Base-by-base conservation (phyloP, 306 rosid species). In the Begonia masoniana region DNA sequence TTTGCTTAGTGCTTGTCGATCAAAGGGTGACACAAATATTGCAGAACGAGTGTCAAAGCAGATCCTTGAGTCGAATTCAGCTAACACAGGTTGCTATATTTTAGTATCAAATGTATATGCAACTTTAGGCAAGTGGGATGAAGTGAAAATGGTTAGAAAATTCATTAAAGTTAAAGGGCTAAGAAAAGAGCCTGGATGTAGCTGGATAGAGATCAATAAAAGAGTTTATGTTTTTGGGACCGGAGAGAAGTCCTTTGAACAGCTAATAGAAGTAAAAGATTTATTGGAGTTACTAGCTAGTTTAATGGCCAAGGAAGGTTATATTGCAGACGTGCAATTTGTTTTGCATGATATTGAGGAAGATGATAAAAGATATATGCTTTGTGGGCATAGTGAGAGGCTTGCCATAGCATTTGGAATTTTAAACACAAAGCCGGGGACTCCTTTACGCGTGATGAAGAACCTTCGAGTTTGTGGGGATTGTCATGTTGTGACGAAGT, bases 1-100 rank as follows among this genome's bases (percentile, higher is more conserved):
- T 16, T 70, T 85, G 62, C 87, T 81, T 47, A 76, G 83, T 72
- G 84, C 91, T 57, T 85, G 82, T 52, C 68, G 77, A 68, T 74
- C 70, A 58, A 77, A 67, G 15, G 80, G 82, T 50, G 71, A 74
- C 60, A 58, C 59, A 26, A 63, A 70, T 51, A 64, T 78, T 12
- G 83, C 79, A 21, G 73, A 75, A 77, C 60, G 75, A 58, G 71
- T 63, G 26, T 63, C 76, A 47, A 51, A 21, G 16, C 62, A 62
- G 63, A 70, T 82, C 60, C 60, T 70, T 50, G 61, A 74, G 7
- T 55, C 51, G 26, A 60, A 57, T 64, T 59, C 76, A 35, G 60
- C 60, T 61, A 56, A 53, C 15, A 55, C 71, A 21, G 84, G 76
- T 54, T 76, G 54, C 61, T 75, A 69, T 62, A 72, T 85, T 39